Conservation (phyloP, 495 filamentous ascomycete species). For the Aspergillus hancockii region DNA sequence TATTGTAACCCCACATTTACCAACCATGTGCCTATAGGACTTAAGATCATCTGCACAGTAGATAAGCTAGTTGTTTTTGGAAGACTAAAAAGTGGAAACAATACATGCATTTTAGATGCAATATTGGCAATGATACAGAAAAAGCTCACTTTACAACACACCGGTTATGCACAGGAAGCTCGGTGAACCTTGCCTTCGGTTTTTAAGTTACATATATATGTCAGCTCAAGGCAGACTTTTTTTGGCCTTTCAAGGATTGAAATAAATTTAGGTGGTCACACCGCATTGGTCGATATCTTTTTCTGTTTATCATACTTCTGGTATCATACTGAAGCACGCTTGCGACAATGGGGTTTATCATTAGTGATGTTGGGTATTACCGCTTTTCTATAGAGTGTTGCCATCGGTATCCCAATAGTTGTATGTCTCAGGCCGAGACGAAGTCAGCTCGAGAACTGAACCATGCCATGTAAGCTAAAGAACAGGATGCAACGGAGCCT, state of each 20-base stretch:
- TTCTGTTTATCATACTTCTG: not conserved
- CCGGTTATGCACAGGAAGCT: conserved; percentile 10
- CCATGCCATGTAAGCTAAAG: not conserved
- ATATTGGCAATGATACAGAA: conserved; percentile 1
- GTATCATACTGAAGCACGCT: not conserved
- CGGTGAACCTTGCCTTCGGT: not conserved
- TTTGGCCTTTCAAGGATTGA: not conserved
- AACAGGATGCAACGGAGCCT: not conserved
- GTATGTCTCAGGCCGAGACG: not conserved
- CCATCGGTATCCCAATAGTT: not conserved
- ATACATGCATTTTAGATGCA: conserved; percentile 9
- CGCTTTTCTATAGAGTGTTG: not conserved
- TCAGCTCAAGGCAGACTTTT: not conserved
- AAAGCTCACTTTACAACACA: conserved; percentile 4
- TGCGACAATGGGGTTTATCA: not conserved
- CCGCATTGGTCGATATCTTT: conserved; percentile 1
- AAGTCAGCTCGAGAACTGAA: not conserved
- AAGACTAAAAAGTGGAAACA: conserved; percentile 21
- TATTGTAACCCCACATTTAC: conserved; percentile 8
- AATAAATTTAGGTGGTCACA: not conserved
- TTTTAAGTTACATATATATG: not conserved
- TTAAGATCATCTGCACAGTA: conserved; percentile 19
- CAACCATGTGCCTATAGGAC: conserved; percentile 19
- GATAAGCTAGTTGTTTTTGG: conserved; percentile 22
- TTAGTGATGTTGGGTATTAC: not conserved